Conservation (phyloP, 2,329 filamentous ascomycete genomes). For the Penicillium sp. region DNA sequence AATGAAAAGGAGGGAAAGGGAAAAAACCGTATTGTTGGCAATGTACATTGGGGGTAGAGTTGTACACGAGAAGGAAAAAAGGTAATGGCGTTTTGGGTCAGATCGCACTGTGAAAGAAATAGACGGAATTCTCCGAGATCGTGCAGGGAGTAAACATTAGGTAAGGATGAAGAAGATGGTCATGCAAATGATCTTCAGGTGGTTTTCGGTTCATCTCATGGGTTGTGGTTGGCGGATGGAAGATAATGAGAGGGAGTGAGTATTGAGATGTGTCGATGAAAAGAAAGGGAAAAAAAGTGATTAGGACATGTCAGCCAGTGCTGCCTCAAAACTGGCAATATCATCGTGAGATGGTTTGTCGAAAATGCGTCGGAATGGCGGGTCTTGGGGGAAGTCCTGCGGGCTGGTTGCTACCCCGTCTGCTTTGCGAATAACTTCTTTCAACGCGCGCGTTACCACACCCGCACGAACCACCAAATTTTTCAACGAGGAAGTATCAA, state of each 20-base stretch:
- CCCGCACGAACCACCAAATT: slow-evolving; percentile 58
- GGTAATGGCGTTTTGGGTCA: slow-evolving; percentile 19
- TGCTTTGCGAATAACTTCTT: slow-evolving; percentile 52
- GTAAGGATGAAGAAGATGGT: slow-evolving; percentile 15
- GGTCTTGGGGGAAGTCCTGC: slow-evolving; percentile 38
- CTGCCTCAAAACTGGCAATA: slow-evolving; percentile 32
- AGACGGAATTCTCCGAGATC: slow-evolving; percentile 1
- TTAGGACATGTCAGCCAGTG: slow-evolving; percentile 25
- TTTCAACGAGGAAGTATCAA: slow-evolving; percentile 63
- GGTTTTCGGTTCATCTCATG: slow-evolving; percentile 14
- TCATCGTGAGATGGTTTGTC: slow-evolving; percentile 40
- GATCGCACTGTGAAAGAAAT: slow-evolving; percentile 8
- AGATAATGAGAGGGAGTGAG: slow-evolving; percentile 15
- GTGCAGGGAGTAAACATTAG: slow-evolving; percentile 7
- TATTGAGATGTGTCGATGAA: background rate
- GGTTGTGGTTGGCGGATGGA: slow-evolving; percentile 5
- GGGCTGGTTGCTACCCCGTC: slow-evolving; percentile 44
- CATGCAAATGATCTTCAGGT: slow-evolving; percentile 13
- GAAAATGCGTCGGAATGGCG: slow-evolving; percentile 51
- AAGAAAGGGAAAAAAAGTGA: background rate
- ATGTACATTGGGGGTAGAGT: slow-evolving; percentile 20
- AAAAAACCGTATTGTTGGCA: slow-evolving; percentile 7
- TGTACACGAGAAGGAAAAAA: slow-evolving; percentile 18
- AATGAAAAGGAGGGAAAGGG: slow-evolving; percentile 11
- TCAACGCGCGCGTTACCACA: slow-evolving; percentile 50